Conservation (phyloP, 768 basidiomycete genomes). For the Serendipita vermifera region DNA sequence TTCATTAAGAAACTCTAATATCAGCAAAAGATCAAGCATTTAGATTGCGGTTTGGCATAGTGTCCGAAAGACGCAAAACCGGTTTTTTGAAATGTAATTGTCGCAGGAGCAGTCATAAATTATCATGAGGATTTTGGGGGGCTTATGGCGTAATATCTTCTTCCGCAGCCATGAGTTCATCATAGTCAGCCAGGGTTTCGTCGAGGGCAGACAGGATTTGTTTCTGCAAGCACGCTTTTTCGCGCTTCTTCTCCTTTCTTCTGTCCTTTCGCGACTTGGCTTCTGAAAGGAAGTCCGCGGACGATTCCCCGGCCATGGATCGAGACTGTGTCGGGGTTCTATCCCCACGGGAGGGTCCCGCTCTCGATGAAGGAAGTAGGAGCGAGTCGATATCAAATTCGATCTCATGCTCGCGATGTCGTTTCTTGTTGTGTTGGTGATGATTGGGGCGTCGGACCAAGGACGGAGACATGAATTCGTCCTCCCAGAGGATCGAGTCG, state of each 20-base stretch:
- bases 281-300: conserved; percentile 1
- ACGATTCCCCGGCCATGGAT: neutral
- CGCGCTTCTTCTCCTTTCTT: conserved; percentile 7
- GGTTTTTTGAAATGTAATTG: too few species aligned
- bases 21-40: too few species aligned
- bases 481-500: conserved; percentile 4
- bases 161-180: neutral
- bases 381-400: neutral
- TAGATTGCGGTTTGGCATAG: too few species aligned
- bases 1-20: too few species aligned
- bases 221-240: conserved; percentile 5
- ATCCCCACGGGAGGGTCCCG: neutral
- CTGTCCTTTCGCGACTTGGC: conserved; percentile 5
- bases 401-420: neutral
- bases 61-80: too few species aligned
- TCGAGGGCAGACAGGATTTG: conserved; percentile 1
- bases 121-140: too few species aligned
- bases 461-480: neutral
- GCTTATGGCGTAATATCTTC: too few species aligned
- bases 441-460: neutral
- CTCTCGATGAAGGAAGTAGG: neutral
- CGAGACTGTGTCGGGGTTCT: conserved; percentile 5
- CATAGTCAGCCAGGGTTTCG: conserved; percentile 6
- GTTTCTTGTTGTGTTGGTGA: conserved; percentile 4
- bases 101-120: too few species aligned